A percentile compares a stretch with the other conserved stretches of the same genome.
Evolutionary conservation across 2,329 filamentous ascomycete genomes (phyloP).

Genomic region (Epichloe gansuensis): DNA sequence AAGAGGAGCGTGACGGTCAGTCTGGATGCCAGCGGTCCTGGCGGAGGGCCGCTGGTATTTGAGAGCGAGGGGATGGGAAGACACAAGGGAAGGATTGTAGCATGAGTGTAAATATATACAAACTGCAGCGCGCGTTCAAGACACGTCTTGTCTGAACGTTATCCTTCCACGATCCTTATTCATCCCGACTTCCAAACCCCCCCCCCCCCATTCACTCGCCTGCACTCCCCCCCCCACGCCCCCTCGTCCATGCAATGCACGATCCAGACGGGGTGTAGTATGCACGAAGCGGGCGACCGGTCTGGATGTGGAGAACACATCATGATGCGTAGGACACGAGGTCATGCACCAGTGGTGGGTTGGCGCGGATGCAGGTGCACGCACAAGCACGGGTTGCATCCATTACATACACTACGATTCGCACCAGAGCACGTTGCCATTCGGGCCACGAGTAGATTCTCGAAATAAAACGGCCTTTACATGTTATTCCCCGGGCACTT

Average conservation of each 20-base stretch:
- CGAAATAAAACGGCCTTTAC: neutral
- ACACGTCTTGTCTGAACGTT: too few species aligned
- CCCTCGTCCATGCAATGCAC: neutral
- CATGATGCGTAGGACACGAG: neutral
- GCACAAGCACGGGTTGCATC: too few species aligned
- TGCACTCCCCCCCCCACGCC: neutral
- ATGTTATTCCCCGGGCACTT: too few species aligned
- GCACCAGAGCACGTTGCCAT: neutral
- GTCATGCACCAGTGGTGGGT: neutral
- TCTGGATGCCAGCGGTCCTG: constrained; percentile 52
- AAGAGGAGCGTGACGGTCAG: constrained; percentile 60
- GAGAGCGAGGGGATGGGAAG: constrained; percentile 37
- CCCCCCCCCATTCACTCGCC: neutral
- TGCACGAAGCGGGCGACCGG: neutral
- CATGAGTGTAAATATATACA: constrained; percentile 9
- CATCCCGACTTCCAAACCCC: too few species aligned
- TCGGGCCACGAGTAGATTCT: neutral
- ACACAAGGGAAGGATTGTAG: constrained; percentile 24
- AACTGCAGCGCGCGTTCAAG: neutral
- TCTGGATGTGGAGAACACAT: neutral
- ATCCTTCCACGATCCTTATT: too few species aligned
- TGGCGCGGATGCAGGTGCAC: too few species aligned
- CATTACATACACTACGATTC: too few species aligned
- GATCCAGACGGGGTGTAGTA: neutral
- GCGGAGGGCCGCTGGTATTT: constrained; percentile 52